These are phyloP conservation scores for Kwoniella bestiolae DNA, from an alignment of 768 basidiomycete genomes.

Conservation along the genomic window DNA sequence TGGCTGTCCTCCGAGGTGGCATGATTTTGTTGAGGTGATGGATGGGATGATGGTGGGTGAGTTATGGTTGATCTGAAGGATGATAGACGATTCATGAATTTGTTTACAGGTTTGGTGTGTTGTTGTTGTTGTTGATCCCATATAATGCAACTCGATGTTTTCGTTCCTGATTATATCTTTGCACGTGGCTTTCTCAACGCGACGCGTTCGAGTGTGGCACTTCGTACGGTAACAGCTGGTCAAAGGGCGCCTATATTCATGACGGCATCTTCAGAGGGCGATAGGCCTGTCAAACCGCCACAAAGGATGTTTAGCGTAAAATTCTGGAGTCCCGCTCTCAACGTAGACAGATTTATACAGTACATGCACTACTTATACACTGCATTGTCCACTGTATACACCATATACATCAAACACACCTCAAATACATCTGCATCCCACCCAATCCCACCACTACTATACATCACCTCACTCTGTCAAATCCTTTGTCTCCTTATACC, in stretches of 20 bases:
- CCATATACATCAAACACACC: background rate
- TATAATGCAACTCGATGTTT: too few relatives aligned
- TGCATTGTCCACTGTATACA: background rate
- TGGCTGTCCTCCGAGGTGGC: conserved; percentile 16
- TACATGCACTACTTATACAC: background rate
- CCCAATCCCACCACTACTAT: background rate
- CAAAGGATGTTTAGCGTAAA: background rate
- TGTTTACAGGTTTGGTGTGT: background rate
- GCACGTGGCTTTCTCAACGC: conserved; percentile 15
- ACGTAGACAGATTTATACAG: background rate
- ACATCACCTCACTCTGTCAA: background rate
- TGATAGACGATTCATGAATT: background rate
- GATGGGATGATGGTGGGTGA: background rate
- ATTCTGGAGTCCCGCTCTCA: conserved; percentile 20
- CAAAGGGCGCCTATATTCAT: background rate
- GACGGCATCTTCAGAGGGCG: background rate
- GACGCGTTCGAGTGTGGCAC: conserved; percentile 21
- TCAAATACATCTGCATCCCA: background rate
- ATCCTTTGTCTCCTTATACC: background rate
- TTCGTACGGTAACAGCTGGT: background rate
- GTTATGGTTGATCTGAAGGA: background rate
- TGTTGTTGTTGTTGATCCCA: conserved; percentile 23
- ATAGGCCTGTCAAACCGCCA: background rate
- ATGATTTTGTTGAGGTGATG: background rate
- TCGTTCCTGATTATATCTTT: background rate